Evolutionary conservation across 129 eudicot species (phyloP).

Genomic region (Flaveria trinervia): DNA sequence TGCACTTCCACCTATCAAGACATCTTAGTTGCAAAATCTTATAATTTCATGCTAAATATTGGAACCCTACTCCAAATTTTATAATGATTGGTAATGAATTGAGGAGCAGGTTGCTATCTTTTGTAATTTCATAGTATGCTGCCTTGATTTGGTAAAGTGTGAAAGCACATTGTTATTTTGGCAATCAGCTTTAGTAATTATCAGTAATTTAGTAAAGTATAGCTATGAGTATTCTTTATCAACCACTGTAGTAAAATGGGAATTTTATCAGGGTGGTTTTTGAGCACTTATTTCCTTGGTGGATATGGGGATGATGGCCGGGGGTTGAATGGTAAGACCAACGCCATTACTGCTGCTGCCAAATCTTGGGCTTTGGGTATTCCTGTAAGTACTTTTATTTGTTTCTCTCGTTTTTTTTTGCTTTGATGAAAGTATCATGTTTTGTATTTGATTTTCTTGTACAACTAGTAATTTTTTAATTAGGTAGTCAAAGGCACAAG

Average conservation of each 20-base stretch:
- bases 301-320: conserved; percentile 84
- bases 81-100: background rate
- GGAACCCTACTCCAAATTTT: background rate
- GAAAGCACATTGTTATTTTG: background rate
- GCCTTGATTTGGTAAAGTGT: background rate
- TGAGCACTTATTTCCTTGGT: conserved; percentile 92
- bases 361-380: conserved; percentile 91
- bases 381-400: conserved; percentile 53
- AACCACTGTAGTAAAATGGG: background rate
- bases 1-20: background rate
- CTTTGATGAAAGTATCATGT: background rate
- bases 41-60: too few relatives aligned
- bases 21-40: background rate
- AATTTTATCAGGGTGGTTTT: conserved; percentile 74
- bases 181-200: background rate
- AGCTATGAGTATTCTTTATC: background rate
- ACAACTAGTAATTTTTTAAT: background rate
- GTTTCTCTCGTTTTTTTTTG: background rate
- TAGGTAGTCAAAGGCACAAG: background rate
- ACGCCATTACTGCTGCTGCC: conserved; percentile 68
- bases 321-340: conserved; percentile 70
- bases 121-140: background rate
- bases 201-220: background rate
- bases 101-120: background rate
- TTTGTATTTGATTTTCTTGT: background rate